These are phyloP conservation scores for Calonectria pteridis DNA, from an alignment of 2,329 filamentous ascomycete species.

Conservation along the genomic window DNA sequence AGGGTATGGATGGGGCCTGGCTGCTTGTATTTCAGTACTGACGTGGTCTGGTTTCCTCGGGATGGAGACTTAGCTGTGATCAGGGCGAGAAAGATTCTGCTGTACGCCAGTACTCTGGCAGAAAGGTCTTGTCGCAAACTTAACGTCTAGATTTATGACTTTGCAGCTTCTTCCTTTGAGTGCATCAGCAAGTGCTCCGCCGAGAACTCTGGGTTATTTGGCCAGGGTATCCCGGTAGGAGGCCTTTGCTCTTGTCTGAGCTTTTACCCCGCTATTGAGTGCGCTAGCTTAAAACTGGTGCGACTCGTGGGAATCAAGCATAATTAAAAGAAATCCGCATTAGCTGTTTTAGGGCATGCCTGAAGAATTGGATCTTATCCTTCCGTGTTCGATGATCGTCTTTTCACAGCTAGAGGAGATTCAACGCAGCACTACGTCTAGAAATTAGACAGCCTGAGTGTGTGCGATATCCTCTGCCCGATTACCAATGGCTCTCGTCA, in stretches of 20 bases:
- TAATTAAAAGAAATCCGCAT: not conserved
- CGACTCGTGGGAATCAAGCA: not conserved
- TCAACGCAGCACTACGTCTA: not conserved
- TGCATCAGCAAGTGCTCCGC: not conserved
- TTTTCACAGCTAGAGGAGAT: not conserved
- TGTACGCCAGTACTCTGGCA: not conserved
- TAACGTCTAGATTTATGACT: not conserved
- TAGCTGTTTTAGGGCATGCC: not conserved
- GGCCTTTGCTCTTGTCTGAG: not conserved
- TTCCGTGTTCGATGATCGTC: not conserved
- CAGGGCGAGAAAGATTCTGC: not conserved
- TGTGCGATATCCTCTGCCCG: not conserved
- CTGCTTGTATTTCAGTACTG: too few relatives aligned
- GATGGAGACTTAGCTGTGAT: not conserved
- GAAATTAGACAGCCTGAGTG: not conserved
- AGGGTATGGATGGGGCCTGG: not conserved
- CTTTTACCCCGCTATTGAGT: not conserved
- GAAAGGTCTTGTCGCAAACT: not conserved
- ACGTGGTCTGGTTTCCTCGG: not conserved
- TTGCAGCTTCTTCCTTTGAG: not conserved
- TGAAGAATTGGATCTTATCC: not conserved
- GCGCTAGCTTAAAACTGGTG: not conserved
- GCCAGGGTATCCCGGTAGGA: not conserved
- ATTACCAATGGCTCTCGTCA: not conserved
- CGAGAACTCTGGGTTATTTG: not conserved